Base-by-base conservation (phyloP, 1,284 basidiomycete genomes). In the Leccinum subfulvum region DNA sequence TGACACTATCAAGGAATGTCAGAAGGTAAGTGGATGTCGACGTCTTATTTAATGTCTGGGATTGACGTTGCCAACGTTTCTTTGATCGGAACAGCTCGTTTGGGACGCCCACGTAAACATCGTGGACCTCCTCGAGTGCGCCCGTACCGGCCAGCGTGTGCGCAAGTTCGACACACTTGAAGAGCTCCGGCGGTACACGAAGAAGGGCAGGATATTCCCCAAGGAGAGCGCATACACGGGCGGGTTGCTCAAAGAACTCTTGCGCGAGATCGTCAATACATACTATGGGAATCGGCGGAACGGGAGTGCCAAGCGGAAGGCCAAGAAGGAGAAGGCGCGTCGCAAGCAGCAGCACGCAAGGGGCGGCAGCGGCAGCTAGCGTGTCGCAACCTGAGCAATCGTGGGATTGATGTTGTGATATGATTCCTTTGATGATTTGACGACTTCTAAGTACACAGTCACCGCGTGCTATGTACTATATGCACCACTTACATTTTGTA, bases 101-200 rank as follows among this genome's bases (percentile, higher is more conserved):
- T 65, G 67, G 57, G 66, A 67, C 14, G 56, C 67, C 18, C 52
- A 67, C 21, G 67, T 67, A 9, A 67, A 67, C 51, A 67, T 67
- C 26, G 47, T 67, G 6, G 62, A 67, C 21, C 67, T 67, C 26
- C 21, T 67, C 37, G 66, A 67, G 16, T 21, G n/a, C 3, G 57
- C 10, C 0, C 53, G 67, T 2, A 67, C 65, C 1, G 67, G 65
- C 14, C 2, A 23, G 30, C 39, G 0, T 0, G 67, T 67, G 14
- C 53, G 1, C 41, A 58, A 57, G 14, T 67, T 67, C 3, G 30
- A 37, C 2, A 67, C 39, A 2, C 65, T 67, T 10, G 65, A 69
- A 1, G 62, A 58, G 0, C 66, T 67, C 5, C 54, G 62, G 18
- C 9, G 0, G 10, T 69, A 66, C 41, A 67, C 65, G 18, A 16